phyloP scores from a whole-genome alignment of 2,329 filamentous ascomycete species.

The Pseudocercospora fijiensis region DNA sequence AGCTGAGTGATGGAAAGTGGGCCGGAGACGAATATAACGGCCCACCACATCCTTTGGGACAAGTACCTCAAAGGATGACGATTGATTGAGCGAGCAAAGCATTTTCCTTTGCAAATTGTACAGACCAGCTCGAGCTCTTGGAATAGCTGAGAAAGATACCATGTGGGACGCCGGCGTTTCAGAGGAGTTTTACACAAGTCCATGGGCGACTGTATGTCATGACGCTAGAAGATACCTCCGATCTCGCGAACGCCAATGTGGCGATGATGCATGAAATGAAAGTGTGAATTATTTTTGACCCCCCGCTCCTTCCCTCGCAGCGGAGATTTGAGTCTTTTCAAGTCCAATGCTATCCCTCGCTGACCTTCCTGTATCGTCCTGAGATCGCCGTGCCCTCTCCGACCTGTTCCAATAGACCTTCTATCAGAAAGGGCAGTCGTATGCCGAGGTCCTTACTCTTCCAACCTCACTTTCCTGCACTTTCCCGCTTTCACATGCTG shows the following conservation, averaged over 20 bases:
- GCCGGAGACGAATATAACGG: constrained; percentile 27
- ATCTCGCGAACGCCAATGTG: constrained; percentile 1
- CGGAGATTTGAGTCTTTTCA: background rate
- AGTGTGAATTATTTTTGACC: constrained; percentile 3
- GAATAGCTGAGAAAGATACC: background rate
- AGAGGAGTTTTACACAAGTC: background rate
- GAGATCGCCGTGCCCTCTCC: too few relatives aligned
- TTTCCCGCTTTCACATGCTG: background rate
- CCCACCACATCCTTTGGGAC: constrained; percentile 34
- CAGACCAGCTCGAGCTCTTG: constrained; percentile 3
- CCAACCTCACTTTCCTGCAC: too few relatives aligned
- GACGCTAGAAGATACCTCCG: constrained; percentile 2
- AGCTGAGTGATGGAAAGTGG: constrained; percentile 26
- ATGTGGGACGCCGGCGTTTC: constrained; percentile 7
- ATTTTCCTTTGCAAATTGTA: constrained; percentile 1
- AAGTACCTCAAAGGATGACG: constrained; percentile 44
- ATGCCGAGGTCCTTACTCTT: too few relatives aligned
- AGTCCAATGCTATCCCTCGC: background rate
- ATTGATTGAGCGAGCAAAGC: constrained; percentile 43
- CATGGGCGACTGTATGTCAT: background rate
- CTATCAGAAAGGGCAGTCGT: too few relatives aligned
- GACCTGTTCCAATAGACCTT: too few relatives aligned
- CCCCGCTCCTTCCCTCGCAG: background rate
- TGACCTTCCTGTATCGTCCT: too few relatives aligned
- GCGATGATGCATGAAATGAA: constrained; percentile 11